Conservation (phyloP, 73 alveolate species). For the Tetrahymena malaccensis region DNA sequence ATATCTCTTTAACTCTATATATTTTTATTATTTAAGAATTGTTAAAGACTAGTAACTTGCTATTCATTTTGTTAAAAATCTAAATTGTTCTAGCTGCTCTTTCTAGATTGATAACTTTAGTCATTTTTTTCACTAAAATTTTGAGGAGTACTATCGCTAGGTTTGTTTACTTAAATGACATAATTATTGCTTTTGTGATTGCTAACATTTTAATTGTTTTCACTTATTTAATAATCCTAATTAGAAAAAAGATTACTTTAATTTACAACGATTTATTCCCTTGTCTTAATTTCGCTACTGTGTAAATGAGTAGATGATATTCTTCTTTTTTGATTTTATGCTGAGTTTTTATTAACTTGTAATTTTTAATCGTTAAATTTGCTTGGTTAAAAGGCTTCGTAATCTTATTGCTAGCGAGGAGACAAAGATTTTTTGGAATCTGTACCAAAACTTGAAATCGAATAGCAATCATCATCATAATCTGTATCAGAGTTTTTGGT, state of each 20-base stretch:
- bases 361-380: not conserved
- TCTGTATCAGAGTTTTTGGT: not conserved
- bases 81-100: not conserved
- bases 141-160: not conserved
- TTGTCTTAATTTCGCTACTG: not conserved
- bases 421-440: not conserved
- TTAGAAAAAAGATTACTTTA: not conserved
- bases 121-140: not conserved
- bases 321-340: not conserved
- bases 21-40: not conserved
- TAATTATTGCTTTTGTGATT: not conserved
- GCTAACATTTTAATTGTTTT: not conserved
- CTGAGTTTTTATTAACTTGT: not conserved
- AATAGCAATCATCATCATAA: not conserved
- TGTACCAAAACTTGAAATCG: not conserved
- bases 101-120: not conserved
- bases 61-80: not conserved
- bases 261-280: not conserved
- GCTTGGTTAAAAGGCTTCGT: not conserved
- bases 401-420: not conserved
- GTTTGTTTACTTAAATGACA: not conserved
- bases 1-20: not conserved
- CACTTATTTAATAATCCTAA: not conserved
- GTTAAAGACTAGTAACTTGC: not conserved
- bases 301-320: not conserved